Percentiles rank a stretch among this genome's conserved stretches.
Evolutionary conservation across 768 basidiomycete species (phyloP).

Genomic region (Mycena galopus): DNA sequence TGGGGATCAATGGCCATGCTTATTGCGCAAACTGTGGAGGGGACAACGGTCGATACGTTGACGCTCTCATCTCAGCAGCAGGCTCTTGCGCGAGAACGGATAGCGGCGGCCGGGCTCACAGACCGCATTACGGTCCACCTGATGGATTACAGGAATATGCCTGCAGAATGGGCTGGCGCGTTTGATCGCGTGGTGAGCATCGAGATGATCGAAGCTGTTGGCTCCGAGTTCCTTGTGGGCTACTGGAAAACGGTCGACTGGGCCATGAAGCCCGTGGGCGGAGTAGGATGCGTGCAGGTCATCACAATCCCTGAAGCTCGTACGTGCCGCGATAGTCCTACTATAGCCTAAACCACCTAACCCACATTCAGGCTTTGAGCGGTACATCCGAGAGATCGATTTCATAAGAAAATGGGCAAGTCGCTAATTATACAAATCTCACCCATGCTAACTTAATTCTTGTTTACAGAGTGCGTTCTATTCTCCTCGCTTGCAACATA

Average conservation of each 20-base stretch:
- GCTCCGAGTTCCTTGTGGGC: conserved; percentile 70
- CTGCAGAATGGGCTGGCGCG: conserved; percentile 68
- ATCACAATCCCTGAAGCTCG: conserved; percentile 77
- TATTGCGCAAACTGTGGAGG: conserved; percentile 66
- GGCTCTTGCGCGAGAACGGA: conserved; percentile 66
- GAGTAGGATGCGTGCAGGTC: conserved; percentile 74
- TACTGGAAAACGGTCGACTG: conserved; percentile 78
- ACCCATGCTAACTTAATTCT: background rate
- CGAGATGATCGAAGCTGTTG: conserved; percentile 86
- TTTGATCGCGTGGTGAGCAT: conserved; percentile 82
- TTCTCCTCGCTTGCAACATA: background rate
- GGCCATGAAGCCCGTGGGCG: conserved; percentile 70
- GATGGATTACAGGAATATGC: conserved; percentile 82
- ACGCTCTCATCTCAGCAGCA: conserved; percentile 80
- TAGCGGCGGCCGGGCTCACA: conserved; percentile 63
- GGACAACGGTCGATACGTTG: conserved; percentile 76
- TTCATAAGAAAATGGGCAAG: conserved; percentile 85
- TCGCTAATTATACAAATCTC: conserved; percentile 20
- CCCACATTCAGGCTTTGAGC: conserved; percentile 60
- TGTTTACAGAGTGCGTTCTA: conserved; percentile 17
- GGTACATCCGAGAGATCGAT: conserved; percentile 71
- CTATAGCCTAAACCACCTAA: too few relatives aligned
- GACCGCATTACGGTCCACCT: conserved; percentile 73
- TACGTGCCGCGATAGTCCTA: conserved; percentile 47
- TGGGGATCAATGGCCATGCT: conserved; percentile 83